Percentiles rank a stretch among this genome's conserved stretches.
These are phyloP conservation scores for Sungouiozyma intestinalis DNA, from an alignment of 805 yeast genomes.

Conservation along the genomic window DNA sequence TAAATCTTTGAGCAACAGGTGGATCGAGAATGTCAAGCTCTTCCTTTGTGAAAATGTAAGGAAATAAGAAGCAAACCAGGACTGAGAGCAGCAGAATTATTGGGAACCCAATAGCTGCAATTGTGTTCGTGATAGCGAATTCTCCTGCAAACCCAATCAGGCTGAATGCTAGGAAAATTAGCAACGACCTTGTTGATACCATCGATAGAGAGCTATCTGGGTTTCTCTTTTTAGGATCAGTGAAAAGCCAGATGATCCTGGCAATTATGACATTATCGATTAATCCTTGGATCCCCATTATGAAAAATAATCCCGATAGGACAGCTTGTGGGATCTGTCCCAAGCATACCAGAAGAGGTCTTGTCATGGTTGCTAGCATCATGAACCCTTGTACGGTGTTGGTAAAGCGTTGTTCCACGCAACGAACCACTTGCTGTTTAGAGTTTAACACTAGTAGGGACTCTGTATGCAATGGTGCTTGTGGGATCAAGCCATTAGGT, in stretches of 20 bases:
- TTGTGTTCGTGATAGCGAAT: constrained; percentile 74
- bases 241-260: constrained; percentile 50
- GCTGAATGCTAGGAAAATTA: constrained; percentile 47
- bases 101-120: constrained; percentile 92
- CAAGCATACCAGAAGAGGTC: constrained; percentile 73
- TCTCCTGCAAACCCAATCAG: constrained; percentile 67
- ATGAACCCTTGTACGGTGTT: constrained; percentile 78
- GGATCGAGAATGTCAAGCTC: constrained; percentile 60
- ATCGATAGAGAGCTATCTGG: constrained; percentile 20
- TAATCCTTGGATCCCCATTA: constrained; percentile 82
- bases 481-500: constrained; percentile 94
- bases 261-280: constrained; percentile 54
- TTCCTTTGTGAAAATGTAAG: constrained; percentile 46
- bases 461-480: constrained; percentile 87
- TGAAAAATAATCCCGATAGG: constrained; percentile 81
- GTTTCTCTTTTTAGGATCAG: constrained; percentile 39
- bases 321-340: constrained; percentile 89
- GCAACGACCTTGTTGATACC: constrained; percentile 31
- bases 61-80: constrained; percentile 53
- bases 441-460: constrained; percentile 45
- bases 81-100: constrained; percentile 63
- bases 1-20: constrained; percentile 46
- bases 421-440: constrained; percentile 33
- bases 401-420: constrained; percentile 84
- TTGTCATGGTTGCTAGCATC: constrained; percentile 77